phyloP scores from a whole-genome alignment of 2,329 filamentous ascomycete genomes.

The Ophiostoma novo-ulmi region DNA sequence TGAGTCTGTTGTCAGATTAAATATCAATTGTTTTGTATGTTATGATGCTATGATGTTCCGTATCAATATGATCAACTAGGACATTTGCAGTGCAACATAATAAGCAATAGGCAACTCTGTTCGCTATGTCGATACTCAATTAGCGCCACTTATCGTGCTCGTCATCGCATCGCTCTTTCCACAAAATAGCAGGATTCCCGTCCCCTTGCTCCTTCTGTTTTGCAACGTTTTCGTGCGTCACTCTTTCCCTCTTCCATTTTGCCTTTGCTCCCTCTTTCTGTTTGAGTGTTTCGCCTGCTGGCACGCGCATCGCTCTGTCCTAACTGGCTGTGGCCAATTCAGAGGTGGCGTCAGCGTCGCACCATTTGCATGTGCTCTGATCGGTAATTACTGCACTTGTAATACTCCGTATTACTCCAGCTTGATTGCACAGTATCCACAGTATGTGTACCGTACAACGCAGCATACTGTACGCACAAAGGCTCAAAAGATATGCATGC shows the following conservation, averaged over 20 bases:
- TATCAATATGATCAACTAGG: neutral
- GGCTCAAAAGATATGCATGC: neutral
- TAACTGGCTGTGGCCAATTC: neutral
- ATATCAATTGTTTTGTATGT: neutral
- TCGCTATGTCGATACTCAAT: neutral
- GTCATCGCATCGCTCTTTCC: constrained; percentile 5
- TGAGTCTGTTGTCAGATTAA: neutral
- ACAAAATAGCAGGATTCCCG: constrained; percentile 1
- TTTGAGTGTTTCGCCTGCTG: neutral
- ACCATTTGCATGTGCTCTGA: constrained; percentile 9
- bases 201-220: neutral
- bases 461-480: neutral
- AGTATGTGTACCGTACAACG: neutral
- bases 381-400: neutral
- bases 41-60: neutral
- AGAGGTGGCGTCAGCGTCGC: neutral
- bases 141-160: neutral
- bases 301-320: neutral
- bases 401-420: neutral
- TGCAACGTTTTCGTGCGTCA: neutral
- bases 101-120: neutral
- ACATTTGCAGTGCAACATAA: neutral
- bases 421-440: neutral
- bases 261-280: neutral
- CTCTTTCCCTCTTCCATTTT: neutral